phyloP scores from a whole-genome alignment of 352 stramenopile genomes.

The Elongisporangium prolatum region DNA sequence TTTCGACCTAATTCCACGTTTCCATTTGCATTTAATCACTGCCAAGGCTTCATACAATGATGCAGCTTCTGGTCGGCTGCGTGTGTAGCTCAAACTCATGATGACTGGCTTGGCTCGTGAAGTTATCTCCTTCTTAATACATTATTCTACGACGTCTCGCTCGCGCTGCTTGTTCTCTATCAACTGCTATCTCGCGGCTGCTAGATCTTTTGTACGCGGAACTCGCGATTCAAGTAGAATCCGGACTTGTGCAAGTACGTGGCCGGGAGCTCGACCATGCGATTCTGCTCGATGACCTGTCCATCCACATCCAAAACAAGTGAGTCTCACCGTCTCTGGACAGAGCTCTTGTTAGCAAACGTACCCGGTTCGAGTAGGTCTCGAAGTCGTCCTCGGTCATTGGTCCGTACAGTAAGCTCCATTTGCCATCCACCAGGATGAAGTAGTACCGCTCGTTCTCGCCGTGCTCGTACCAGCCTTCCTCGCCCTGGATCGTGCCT shows the following conservation, averaged over 20 bases:
- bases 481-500: constrained; percentile 74
- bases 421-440: constrained; percentile 75
- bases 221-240: constrained; percentile 65
- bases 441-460: constrained; percentile 88
- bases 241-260: constrained; percentile 82
- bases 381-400: constrained; percentile 87
- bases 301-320: background rate
- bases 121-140: background rate
- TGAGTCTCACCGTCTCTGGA: background rate
- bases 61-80: too few species aligned
- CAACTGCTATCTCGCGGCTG: background rate
- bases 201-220: constrained; percentile 67
- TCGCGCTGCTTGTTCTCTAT: too few species aligned
- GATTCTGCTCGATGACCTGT: constrained; percentile 63
- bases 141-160: background rate
- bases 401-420: constrained; percentile 79
- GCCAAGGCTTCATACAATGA: too few species aligned
- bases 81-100: too few species aligned
- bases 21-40: too few species aligned
- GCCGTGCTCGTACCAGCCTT: constrained; percentile 86
- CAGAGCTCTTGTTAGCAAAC: background rate
- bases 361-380: constrained; percentile 68
- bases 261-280: constrained; percentile 60
- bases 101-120: background rate
- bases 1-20: too few species aligned